phyloP scores from a whole-genome alignment of 768 basidiomycete genomes.

The Leccinum aurantiacum region DNA sequence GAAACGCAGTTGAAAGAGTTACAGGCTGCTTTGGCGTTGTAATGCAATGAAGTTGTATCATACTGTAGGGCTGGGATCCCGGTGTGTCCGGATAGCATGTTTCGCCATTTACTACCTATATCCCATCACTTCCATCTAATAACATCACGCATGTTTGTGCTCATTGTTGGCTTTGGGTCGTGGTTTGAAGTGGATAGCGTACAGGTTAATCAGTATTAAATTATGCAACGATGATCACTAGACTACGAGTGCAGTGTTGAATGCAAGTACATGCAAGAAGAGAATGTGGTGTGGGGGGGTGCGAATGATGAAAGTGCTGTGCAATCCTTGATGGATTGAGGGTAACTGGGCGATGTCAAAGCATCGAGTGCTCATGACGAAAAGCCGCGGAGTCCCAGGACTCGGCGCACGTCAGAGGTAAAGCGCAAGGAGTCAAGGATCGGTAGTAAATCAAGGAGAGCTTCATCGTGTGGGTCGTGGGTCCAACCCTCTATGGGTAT shows the following conservation, averaged over 20 bases:
- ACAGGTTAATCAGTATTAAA: conserved; percentile 41
- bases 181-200: conserved; percentile 31
- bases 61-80: conserved; percentile 7
- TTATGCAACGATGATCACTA: conserved; percentile 34
- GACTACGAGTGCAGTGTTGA: conserved; percentile 26
- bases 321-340: conserved; percentile 14
- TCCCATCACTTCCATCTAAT: conserved; percentile 34
- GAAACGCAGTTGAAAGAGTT: conserved; percentile 85
- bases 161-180: conserved; percentile 22
- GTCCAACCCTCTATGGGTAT: conserved; percentile 99
- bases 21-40: conserved; percentile 88
- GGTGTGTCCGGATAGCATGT: conserved; percentile 19
- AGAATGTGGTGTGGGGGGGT: conserved; percentile 21
- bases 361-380: conserved; percentile 32
- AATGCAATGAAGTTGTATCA: conserved; percentile 22
- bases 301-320: conserved; percentile 26
- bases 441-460: conserved; percentile 90
- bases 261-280: conserved; percentile 31
- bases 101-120: conserved; percentile 35
- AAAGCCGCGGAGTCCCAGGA: conserved; percentile 73
- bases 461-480: conserved; percentile 94
- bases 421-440: conserved; percentile 95
- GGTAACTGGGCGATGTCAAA: conserved; percentile 6
- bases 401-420: conserved; percentile 90
- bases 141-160: conserved; percentile 19